A percentile compares a stretch with the other conserved stretches of the same genome.
Conservation (phyloP, 352 stramenopile genomes). For the Phytophthora brassicae region DNA sequence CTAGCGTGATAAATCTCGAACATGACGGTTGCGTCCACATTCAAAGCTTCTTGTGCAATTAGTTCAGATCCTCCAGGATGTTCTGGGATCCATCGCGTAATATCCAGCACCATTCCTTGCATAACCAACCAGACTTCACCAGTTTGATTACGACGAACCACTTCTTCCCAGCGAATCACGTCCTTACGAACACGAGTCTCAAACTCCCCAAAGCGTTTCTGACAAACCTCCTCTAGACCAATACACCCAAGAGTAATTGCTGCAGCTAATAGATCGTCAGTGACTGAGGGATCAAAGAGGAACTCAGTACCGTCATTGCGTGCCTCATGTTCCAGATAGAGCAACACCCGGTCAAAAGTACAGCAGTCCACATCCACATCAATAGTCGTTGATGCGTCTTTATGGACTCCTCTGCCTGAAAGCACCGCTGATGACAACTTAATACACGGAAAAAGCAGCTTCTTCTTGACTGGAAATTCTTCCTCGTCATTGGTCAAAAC, state of each 20-base stretch:
- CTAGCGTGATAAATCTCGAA: conserved; percentile 93
- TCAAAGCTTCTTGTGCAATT: conserved; percentile 85
- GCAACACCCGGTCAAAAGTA: conserved; percentile 87
- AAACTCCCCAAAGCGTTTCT: conserved; percentile 74
- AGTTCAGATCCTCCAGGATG: conserved; percentile 84
- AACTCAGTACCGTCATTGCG: conserved; percentile 65
- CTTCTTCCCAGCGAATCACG: conserved; percentile 79
- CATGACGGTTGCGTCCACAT: conserved; percentile 88
- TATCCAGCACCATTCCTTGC: conserved; percentile 88
- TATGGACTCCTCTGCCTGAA: conserved; percentile 71
- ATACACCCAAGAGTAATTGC: conserved; percentile 72
- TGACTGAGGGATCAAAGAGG: conserved; percentile 81
- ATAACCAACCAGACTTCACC: conserved; percentile 88
- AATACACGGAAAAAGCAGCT: conserved; percentile 88
- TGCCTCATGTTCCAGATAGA: conserved; percentile 87
- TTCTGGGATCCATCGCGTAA: conserved; percentile 87
- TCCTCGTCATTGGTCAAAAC: conserved; percentile 86
- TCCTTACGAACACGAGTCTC: conserved; percentile 80
- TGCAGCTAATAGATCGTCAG: conserved; percentile 68
- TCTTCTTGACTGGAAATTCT: conserved; percentile 89
- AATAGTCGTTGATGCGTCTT: conserved; percentile 60
- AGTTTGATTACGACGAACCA: conserved; percentile 67
- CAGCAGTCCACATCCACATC: conserved; percentile 85
- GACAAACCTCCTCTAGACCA: conserved; percentile 77
- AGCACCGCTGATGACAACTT: conserved; percentile 83